Percentiles rank a stretch among this genome's conserved stretches.
Conservation (phyloP, 2,329 filamentous ascomycete species). For the Phyllosticta paracitricarpa region DNA sequence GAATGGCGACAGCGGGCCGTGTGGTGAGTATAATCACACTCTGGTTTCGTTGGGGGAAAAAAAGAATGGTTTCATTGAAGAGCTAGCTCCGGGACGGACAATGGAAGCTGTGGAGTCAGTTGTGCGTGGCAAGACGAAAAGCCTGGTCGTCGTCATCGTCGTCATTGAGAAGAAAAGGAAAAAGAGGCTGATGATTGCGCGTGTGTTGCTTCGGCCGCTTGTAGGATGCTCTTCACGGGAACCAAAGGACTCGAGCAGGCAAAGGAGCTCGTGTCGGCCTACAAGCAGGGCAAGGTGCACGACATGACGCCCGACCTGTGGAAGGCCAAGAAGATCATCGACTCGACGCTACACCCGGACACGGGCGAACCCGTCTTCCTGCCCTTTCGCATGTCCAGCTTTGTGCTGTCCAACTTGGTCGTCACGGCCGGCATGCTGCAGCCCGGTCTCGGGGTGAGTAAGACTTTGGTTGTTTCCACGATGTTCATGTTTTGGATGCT, state of each 20-base stretch:
- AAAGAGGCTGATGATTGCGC: neutral
- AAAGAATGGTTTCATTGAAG: neutral
- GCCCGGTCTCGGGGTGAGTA: constrained; percentile 66
- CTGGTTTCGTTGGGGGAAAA: neutral
- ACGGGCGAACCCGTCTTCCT: constrained; percentile 86
- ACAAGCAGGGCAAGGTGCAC: constrained; percentile 72
- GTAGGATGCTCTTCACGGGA: constrained; percentile 77
- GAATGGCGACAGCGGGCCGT: constrained; percentile 12
- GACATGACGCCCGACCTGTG: constrained; percentile 86
- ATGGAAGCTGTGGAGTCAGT: no score
- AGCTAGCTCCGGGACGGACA: neutral
- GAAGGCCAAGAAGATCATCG: constrained; percentile 93
- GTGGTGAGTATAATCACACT: constrained; percentile 29
- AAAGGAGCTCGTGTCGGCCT: constrained; percentile 69
- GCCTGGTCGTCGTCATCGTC: neutral
- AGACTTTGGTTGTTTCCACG: constrained; percentile 14
- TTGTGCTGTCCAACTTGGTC: constrained; percentile 84
- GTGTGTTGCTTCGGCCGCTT: neutral
- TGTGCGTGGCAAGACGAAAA: no score
- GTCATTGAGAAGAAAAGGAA: neutral
- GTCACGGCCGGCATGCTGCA: constrained; percentile 97
- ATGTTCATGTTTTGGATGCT: neutral
- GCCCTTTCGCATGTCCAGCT: constrained; percentile 95
- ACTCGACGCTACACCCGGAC: constrained; percentile 93
- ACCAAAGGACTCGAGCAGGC: constrained; percentile 71